These are phyloP conservation scores for Alternaria conjuncta DNA, from an alignment of 2,329 filamentous ascomycete species.

Conservation along the genomic window DNA sequence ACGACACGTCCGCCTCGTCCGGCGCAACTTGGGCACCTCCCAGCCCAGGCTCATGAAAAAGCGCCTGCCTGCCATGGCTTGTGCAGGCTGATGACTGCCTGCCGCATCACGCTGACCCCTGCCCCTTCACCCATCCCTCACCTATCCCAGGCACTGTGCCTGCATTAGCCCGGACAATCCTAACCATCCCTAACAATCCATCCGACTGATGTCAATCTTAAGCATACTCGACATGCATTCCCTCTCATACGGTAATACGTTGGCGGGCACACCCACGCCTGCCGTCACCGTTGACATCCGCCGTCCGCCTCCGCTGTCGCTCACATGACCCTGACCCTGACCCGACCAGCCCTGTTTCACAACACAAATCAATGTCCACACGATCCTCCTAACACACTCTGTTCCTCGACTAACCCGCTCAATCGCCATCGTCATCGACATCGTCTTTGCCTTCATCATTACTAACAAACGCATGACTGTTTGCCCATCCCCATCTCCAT, in stretches of 20 bases:
- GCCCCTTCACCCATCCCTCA: background rate
- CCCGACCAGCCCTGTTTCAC: background rate
- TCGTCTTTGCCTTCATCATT: background rate
- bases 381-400: background rate
- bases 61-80: background rate
- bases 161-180: background rate
- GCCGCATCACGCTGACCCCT: background rate
- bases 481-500: background rate
- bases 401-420: background rate
- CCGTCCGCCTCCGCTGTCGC: background rate
- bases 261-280: background rate
- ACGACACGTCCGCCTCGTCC: background rate
- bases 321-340: background rate
- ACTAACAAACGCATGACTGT: background rate
- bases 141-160: background rate
- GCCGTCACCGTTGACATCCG: background rate
- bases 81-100: background rate
- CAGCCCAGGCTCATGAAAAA: background rate
- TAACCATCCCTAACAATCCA: background rate
- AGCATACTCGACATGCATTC: background rate
- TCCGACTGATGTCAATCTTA: background rate
- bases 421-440: background rate
- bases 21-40: conserved; percentile 3
- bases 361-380: background rate
- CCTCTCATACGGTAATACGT: background rate